Percentiles rank a stretch among this genome's conserved stretches.
phyloP scores from a whole-genome alignment of 1,284 basidiomycete species.

The Ceratobasidium sp. region DNA sequence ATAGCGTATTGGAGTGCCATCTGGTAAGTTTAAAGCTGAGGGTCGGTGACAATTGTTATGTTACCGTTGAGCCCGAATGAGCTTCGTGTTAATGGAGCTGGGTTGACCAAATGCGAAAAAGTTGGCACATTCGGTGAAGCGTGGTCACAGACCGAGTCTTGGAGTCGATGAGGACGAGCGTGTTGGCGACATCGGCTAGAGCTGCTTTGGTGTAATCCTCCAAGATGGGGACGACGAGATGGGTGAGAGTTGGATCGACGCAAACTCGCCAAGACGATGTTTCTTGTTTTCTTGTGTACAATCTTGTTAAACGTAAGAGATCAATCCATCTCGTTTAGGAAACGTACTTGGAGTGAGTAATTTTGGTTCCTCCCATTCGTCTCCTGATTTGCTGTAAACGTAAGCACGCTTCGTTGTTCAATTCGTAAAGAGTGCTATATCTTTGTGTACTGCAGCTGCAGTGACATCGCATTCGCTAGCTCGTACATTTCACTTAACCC shows the following conservation, averaged over 20 bases:
- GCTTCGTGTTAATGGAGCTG: constrained; percentile 70
- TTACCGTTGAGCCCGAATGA: constrained; percentile 79
- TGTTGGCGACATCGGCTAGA: constrained; percentile 66
- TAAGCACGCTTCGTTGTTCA: constrained; percentile 64
- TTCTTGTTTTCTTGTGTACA: constrained; percentile 58
- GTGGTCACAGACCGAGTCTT: constrained; percentile 57
- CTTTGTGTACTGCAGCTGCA: constrained; percentile 62
- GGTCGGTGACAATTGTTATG: constrained; percentile 37
- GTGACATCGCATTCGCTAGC: constrained; percentile 67
- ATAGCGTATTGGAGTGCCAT: constrained; percentile 81
- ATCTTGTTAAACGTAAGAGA: not conserved
- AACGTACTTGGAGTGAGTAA: constrained; percentile 70
- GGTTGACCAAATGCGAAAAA: constrained; percentile 71
- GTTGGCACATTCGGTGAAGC: constrained; percentile 66
- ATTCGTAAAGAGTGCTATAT: constrained; percentile 67
- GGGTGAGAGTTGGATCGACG: constrained; percentile 54
- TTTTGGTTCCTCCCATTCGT: constrained; percentile 55
- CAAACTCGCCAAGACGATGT: constrained; percentile 65
- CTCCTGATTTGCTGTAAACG: constrained; percentile 52
- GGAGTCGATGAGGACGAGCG: constrained; percentile 67
- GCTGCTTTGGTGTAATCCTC: constrained; percentile 74
- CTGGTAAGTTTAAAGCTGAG: constrained; percentile 45
- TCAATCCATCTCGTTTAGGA: too few relatives aligned
- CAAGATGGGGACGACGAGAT: constrained; percentile 65
- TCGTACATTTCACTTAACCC: constrained; percentile 65